Evolutionary conservation across 1,139 yeast genomes (phyloP).

Genomic region (Blastobotrys arbuscula): DNA sequence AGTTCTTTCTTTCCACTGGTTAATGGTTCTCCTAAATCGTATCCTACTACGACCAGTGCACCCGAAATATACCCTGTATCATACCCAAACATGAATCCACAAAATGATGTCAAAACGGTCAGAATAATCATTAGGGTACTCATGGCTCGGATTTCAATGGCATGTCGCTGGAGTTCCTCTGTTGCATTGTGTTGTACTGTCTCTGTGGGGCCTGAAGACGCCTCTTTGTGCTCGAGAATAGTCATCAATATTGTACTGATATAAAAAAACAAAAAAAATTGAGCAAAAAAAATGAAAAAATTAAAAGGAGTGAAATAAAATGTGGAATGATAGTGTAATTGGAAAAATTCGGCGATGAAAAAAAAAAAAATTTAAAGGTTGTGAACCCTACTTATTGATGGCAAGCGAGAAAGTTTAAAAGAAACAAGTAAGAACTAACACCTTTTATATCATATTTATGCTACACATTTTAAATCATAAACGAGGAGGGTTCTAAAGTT

Average conservation of each 20-base stretch:
- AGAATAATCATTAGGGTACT: conserved; percentile 58
- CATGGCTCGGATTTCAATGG: conserved; percentile 28
- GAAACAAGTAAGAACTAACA: no score
- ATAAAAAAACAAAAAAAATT: neutral
- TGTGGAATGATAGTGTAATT: neutral
- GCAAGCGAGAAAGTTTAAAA: no score
- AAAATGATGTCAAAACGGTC: conserved; percentile 77
- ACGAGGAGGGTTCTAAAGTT: no score
- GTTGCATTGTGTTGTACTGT: conserved; percentile 1
- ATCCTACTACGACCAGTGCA: conserved; percentile 78
- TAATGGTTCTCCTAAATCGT: conserved; percentile 51
- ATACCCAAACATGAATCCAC: conserved; percentile 95
- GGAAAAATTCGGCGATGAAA: neutral
- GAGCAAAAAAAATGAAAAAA: neutral
- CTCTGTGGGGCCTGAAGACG: conserved; percentile 8
- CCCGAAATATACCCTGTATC: conserved; percentile 95
- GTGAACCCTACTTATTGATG: no score
- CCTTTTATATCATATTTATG: no score
- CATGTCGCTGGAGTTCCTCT: conserved; percentile 11
- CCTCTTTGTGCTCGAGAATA: conserved; percentile 5
- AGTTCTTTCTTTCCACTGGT: conserved; percentile 78
- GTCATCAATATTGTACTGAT: conserved; percentile 4
- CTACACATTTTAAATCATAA: no score
- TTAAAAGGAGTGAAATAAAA: no score
- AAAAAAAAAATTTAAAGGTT: no score